phyloP scores from a whole-genome alignment of 768 basidiomycete genomes.

The Pulveroboletus sp. region DNA sequence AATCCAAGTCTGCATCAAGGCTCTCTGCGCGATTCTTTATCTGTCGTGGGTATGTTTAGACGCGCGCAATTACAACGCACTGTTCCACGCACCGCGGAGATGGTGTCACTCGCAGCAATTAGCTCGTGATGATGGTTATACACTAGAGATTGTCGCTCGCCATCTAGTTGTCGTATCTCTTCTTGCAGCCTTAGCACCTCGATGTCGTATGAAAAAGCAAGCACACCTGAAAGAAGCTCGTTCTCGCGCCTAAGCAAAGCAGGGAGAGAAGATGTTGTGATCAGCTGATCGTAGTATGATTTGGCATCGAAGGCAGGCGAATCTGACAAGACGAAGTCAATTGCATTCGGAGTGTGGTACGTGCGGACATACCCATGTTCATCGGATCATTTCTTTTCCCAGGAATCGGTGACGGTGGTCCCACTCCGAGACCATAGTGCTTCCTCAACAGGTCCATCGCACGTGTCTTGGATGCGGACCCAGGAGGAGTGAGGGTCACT shows the following conservation, averaged over 20 bases:
- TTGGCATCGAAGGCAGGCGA: slow-evolving; percentile 81
- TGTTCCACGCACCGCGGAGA: slow-evolving; percentile 62
- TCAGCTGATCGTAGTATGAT: slow-evolving; percentile 81
- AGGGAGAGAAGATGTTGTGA: slow-evolving; percentile 75
- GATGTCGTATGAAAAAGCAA: not conserved
- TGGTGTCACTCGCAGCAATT: slow-evolving; percentile 91
- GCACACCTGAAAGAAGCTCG: slow-evolving; percentile 67
- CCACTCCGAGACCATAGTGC: slow-evolving; percentile 84
- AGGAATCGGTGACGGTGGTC: slow-evolving; percentile 59
- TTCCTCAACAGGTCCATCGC: slow-evolving; percentile 79
- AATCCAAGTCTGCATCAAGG: slow-evolving; percentile 80
- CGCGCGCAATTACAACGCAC: not conserved
- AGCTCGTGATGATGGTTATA: slow-evolving; percentile 96
- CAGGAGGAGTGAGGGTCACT: slow-evolving; percentile 26
- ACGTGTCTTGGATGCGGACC: slow-evolving; percentile 44
- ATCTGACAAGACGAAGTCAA: slow-evolving; percentile 42
- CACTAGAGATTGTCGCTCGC: slow-evolving; percentile 86
- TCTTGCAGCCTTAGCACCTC: slow-evolving; percentile 6
- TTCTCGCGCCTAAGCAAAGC: slow-evolving; percentile 77
- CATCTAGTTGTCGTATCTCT: slow-evolving; percentile 88
- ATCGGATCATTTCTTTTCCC: slow-evolving; percentile 69
- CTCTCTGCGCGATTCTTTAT: slow-evolving; percentile 88
- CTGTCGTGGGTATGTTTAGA: slow-evolving; percentile 36
- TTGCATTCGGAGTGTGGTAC: not conserved
- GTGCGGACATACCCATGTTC: slow-evolving; percentile 61